Evolutionary conservation across 208 protist genomes (phyloP), one percentile per base, ranked within the genome.

Genomic region (Leishmania turanica): DNA sequence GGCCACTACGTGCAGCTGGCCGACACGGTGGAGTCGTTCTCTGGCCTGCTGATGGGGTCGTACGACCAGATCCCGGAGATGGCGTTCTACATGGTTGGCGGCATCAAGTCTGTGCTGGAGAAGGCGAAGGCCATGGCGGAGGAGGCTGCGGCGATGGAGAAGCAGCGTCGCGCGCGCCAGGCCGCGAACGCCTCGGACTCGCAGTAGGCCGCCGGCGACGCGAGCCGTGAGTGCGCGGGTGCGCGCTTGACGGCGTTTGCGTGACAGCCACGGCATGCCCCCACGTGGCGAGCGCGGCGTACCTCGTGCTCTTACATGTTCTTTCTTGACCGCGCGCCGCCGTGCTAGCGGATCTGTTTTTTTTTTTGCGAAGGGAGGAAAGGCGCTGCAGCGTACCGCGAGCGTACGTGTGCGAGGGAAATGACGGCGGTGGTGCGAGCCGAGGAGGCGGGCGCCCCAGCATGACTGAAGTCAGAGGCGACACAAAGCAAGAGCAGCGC

Each of bases 31-130:
- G 82, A 91, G 47, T 98, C 94, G 64, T 99, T 99, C 97, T 97
- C 96, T 79, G 95, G 88, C 56, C 91, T 99, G 75, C 81, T 99
- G 37, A 92, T 96, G 76, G 98, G 98, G 78, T 91, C 98, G 81
- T 97, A 97, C 87, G 99, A 99, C 89, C 93, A 99, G 89, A 83
- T 99, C 45, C 98, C 98, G 75, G 98, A 99, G 93, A 84, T 87
- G 82, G 99, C 99, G 53, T 99, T 99, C 92, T 99, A 99, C 93
- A 99, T 99, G 99, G 95, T 99, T 37, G 98, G 99, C 82, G 87
- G 82, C 75, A 99, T 99, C 80, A 95, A 95, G 31, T 96, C 98
- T 62, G 98, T 98, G 77, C 82, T 94, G 15, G 90, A 93, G 68
- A 99, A 99, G 94, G 98, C 97, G 78, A 95, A 96, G 78, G 87